phyloP scores from a whole-genome alignment of 176 grass and related monocot species.

The Triticum aestivum region IWGSC_CS_RefSeq_v2.1 NC_057804.1:471486731-471487230 shows the following conservation, averaged over 20 bases:
- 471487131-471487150: not conserved
- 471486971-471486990: not conserved
- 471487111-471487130: not conserved
- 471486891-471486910: not conserved
- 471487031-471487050: not conserved
- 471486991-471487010: not conserved
- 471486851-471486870: conserved; percentile 28
- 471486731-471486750: conserved; percentile 19
- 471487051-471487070: conserved; percentile 1
- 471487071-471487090: conserved; percentile 26
- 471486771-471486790: conserved; percentile 48
- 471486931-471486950: not conserved
- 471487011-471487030: conserved; percentile 21
- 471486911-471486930: not conserved
- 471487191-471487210: too few species aligned
- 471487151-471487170: too few species aligned
- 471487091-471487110: conserved; percentile 3
- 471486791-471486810: conserved; percentile 53
- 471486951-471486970: not conserved
- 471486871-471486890: not conserved
- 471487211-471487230: too few species aligned
- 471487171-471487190: too few species aligned
- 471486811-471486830: conserved; percentile 62
- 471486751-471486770: conserved; percentile 21
- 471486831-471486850: conserved; percentile 49